Percentiles rank a stretch among this genome's conserved stretches.
These are phyloP conservation scores for Entomortierella parvispora DNA, from an alignment of 192 early-diverging fungal genomes.

Conservation along the genomic window DNA sequence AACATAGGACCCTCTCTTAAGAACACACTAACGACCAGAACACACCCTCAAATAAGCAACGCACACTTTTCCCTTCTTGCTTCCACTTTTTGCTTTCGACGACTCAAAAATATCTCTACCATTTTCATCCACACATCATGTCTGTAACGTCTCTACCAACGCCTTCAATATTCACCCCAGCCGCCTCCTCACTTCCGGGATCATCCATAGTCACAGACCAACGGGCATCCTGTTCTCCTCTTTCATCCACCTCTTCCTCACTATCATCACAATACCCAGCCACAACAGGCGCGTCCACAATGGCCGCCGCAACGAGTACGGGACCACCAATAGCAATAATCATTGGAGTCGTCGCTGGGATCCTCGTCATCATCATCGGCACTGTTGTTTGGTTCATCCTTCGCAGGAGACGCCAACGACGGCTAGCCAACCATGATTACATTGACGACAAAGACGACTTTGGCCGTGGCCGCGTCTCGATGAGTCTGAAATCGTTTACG, in stretches of 20 bases:
- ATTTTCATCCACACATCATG: background rate
- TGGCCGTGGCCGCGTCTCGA: no score
- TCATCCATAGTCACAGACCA: no score
- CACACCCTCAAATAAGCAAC: no score
- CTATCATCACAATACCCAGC: background rate
- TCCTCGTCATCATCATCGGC: constrained; percentile 16
- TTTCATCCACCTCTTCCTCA: background rate
- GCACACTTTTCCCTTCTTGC: constrained; percentile 1
- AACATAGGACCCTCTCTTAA: background rate
- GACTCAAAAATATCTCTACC: no score
- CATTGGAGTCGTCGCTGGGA: constrained; percentile 12
- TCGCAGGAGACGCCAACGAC: constrained; percentile 16
- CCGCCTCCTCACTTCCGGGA: background rate
- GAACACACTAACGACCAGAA: no score
- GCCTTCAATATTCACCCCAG: background rate
- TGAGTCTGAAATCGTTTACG: no score
- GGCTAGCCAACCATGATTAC: background rate
- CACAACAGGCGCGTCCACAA: background rate
- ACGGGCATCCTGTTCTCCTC: background rate
- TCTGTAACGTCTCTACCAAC: background rate
- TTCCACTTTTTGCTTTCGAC: background rate
- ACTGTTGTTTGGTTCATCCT: constrained; percentile 10
- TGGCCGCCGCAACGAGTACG: no score
- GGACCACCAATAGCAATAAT: constrained; percentile 10
- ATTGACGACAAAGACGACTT: background rate